phyloP scores from a whole-genome alignment of 1,139 yeast genomes.

The Candida labiduridarum region DNA sequence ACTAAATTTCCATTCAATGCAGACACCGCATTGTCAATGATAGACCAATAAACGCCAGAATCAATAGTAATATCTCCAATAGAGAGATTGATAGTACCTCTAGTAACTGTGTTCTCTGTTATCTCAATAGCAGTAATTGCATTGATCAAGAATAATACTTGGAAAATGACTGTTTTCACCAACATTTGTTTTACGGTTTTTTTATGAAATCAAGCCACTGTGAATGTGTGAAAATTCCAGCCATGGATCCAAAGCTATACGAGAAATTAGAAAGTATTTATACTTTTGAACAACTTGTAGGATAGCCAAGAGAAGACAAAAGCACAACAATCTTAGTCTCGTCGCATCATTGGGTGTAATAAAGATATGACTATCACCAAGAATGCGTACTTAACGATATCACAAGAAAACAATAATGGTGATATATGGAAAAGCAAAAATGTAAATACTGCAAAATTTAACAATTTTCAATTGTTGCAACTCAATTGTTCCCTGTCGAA shows the following conservation, averaged over 20 bases:
- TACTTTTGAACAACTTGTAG: too few relatives aligned
- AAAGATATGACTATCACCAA: not conserved
- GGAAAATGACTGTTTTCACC: not conserved
- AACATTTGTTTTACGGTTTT: not conserved
- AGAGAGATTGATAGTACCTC: conserved; percentile 20
- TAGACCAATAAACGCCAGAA: conserved; percentile 36
- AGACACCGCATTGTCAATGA: conserved; percentile 30
- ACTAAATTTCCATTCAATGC: conserved; percentile 25
- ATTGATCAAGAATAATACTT: not conserved
- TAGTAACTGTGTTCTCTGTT: conserved; percentile 11
- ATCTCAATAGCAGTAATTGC: conserved; percentile 8
- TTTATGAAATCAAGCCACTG: not conserved
- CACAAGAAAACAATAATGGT: not conserved
- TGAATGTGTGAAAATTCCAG: not conserved
- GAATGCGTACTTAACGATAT: not conserved
- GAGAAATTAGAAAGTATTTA: too few relatives aligned
- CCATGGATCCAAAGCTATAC: too few relatives aligned
- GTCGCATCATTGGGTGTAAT: not conserved
- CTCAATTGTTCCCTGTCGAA: not conserved
- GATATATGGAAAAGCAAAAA: not conserved
- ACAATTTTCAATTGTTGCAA: not conserved
- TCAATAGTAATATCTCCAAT: conserved; percentile 29
- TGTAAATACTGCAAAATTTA: not conserved
- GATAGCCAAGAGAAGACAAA: not conserved
- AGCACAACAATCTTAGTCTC: not conserved